Evolutionary conservation across 169 alveolate species (phyloP).

Genomic region (Plasmodium gallinaceum): DNA sequence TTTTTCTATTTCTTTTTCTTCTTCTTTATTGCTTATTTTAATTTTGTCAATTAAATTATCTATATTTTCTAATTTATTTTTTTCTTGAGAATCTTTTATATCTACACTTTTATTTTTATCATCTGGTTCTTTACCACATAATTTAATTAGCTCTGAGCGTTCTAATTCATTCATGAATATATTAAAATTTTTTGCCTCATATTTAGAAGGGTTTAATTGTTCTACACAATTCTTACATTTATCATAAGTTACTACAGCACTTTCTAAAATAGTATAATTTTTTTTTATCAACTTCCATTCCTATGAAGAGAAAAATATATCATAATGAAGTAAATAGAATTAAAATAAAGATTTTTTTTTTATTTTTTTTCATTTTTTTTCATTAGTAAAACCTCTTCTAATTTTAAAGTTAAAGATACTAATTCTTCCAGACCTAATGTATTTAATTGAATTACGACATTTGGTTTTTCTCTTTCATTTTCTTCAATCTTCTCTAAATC

Average conservation of each 20-base stretch:
- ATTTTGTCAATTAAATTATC: slow-evolving; percentile 5
- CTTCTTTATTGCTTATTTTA: not conserved
- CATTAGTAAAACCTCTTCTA: slow-evolving; percentile 45
- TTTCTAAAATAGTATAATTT: slow-evolving; percentile 70
- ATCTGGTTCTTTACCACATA: slow-evolving; percentile 11
- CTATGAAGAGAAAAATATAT: not conserved
- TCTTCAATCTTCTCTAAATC: slow-evolving; percentile 75
- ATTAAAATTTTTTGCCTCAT: slow-evolving; percentile 46
- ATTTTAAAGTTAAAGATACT: slow-evolving; percentile 39
- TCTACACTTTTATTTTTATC: not conserved
- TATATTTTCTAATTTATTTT: slow-evolving; percentile 5
- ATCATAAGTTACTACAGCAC: slow-evolving; percentile 61
- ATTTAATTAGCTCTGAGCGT: slow-evolving; percentile 52
- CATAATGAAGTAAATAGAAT: not conserved
- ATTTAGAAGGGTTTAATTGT: slow-evolving; percentile 61
- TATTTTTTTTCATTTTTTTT: slow-evolving; percentile 7
- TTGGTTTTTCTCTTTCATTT: slow-evolving; percentile 64
- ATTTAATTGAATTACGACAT: slow-evolving; percentile 49
- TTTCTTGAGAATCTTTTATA: not conserved
- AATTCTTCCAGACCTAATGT: slow-evolving; percentile 57
- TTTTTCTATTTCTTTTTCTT: not conserved
- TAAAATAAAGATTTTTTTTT: not conserved
- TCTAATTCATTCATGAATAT: slow-evolving; percentile 60
- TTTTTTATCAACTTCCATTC: slow-evolving; percentile 71
- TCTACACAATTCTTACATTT: slow-evolving; percentile 62